Evolutionary conservation across 1,284 basidiomycete genomes (phyloP), one percentile per base, ranked within the genome.

Genomic region (Heterobasidion irregulare): DNA sequence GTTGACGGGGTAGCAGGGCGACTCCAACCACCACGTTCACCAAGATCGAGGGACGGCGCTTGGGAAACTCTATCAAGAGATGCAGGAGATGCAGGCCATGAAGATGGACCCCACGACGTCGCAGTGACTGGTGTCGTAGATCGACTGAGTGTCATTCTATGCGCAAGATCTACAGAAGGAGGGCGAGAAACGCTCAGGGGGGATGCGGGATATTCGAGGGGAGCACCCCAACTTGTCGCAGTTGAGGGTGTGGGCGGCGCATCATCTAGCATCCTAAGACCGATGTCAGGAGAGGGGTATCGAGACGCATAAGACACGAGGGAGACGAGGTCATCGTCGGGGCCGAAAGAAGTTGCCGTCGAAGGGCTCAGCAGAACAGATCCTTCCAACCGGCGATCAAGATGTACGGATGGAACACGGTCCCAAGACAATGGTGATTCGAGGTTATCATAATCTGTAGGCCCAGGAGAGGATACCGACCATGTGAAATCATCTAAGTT

Each of bases 381-480:
- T 12, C 81, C 83, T 60, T 75, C 69, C 44, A 74, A 57, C 15
- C 83, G 78, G 50, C 75, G 64, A 43, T 76, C 79, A 44, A 86
- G 63, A 61, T 84, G 80, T n/a, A 87, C 69, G 15, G 83, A 84
- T 15, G 70, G 71, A 35, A 72, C 62, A 52, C 66, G 68, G 59
- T 54, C 52, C 10, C 19, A 58, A 35, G 54, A 55, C 9, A 55
- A 19, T 19, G 54, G 44, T n/a, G 57, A 59, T 44, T 71, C 65
- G 18, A 69, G 62, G 51, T 74, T 69, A 48, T 70, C 67, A 55
- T 77, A 76, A 26, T 68, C 65, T 8, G 69, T 71, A 34, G 86
- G 86, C 10, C 86, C 85, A 3, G 69, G 69, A 8, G 86, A 89
- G 7, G 83, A 83, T 32, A 81, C 73, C 6, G 85, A 86, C 83